phyloP scores from a whole-genome alignment of 306 rosid species.

The Hippophae rhamnoides region DNA sequence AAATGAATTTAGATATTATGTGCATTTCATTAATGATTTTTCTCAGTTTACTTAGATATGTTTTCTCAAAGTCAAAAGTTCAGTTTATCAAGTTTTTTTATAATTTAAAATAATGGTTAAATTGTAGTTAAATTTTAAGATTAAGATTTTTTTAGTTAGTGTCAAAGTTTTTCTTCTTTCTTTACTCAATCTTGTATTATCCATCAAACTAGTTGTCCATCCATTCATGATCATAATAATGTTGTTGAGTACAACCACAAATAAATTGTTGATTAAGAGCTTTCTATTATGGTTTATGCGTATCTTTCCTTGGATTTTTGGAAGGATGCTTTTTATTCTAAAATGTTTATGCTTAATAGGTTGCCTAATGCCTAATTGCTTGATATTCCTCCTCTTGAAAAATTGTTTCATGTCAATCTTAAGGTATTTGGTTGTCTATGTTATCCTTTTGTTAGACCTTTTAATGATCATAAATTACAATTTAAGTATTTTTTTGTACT shows the following conservation, averaged over 20 bases:
- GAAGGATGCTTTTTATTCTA: not conserved
- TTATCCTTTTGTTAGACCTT: not conserved
- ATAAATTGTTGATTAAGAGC: not conserved
- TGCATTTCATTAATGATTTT: not conserved
- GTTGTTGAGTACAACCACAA: not conserved
- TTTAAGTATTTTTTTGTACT: no score
- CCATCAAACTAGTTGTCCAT: no score
- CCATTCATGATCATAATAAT: no score
- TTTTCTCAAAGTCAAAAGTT: not conserved
- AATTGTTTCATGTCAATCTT: not conserved
- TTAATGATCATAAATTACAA: no score
- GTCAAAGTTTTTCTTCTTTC: no score
- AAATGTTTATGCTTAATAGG: not conserved
- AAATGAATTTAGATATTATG: no score
- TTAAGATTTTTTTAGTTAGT: not conserved
- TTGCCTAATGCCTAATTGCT: not conserved
- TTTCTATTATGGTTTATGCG: not conserved
- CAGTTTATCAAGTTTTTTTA: not conserved
- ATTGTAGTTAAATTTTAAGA: not conserved
- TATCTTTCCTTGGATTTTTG: not conserved
- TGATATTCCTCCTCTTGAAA: not conserved
- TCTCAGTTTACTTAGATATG: not conserved
- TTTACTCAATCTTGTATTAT: no score
- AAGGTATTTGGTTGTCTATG: not conserved
- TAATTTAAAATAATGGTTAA: not conserved